Evolutionary conservation across 129 eudicot species (phyloP), one percentile per base, ranked within the genome.

Genomic region (Pseudognaphalium luteoalbum): DNA sequence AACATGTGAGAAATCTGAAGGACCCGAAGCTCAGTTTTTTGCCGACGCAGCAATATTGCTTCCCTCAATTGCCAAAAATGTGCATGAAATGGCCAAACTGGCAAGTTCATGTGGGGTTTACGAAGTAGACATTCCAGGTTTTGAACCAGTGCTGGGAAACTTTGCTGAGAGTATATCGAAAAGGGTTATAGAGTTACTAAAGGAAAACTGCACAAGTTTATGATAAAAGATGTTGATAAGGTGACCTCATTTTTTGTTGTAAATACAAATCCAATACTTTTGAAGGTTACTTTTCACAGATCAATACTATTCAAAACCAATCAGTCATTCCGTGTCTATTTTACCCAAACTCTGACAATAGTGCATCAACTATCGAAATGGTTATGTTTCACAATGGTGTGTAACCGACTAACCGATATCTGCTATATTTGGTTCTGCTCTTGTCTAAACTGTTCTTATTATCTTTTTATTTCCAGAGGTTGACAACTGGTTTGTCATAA

Each of bases 11-110:
- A 56, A 30, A 58, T 34, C 68, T 17, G 70, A 74, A 71, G 86
- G 74, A 25, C 66, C 72, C 7, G 83, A 83, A 75, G 78, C 75
- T 30, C 77, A 78, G 76, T 76, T 89, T 63, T 89, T 75, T 52
- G 83, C 76, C 3, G 85, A 89, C 66, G 88, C 88, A 39, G 70
- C 85, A 14, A 76, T 63, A 66, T 85, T 73, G 85, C 89, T 90
- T 75, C 82, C 78, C 33, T 80, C 80, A 25, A 82, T 90, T 54
- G 90, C 85, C 33, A 86, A 78, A 76, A 85, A 86, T 66, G 80
- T 90, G 60, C 78, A 84, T 17, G 82, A 81, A 50, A 60, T 85
- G 54, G 88, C 86, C 66, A 74, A 79, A 73, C 56, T 83, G 70
- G 83, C 70, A 6, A 79, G 68, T 77, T 47, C 75, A 20, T 29